These are phyloP conservation scores for Suhomyces bribrorum DNA, from an alignment of 1,139 yeast genomes.

Conservation along the genomic window DNA sequence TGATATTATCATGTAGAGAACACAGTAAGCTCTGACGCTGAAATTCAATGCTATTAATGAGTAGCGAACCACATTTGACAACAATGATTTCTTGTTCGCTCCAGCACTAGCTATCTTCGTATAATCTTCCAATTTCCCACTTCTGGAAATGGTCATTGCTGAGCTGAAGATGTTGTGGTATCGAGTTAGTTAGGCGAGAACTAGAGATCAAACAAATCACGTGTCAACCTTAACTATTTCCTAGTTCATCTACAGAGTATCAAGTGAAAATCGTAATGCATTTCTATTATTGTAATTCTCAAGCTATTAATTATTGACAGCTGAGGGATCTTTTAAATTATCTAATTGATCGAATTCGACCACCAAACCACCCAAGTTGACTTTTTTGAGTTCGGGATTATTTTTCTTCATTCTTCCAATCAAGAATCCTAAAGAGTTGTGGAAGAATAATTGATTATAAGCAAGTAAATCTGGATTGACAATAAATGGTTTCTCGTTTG, in stretches of 20 bases:
- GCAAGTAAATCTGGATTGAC: conserved; percentile 8
- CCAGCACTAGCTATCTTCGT: background rate
- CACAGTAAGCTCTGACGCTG: conserved; percentile 46
- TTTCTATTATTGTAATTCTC: background rate
- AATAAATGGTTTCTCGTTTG: conserved; percentile 20
- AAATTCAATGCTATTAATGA: conserved; percentile 27
- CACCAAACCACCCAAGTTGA: conserved; percentile 13
- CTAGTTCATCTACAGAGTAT: too few species aligned
- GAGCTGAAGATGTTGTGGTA: background rate
- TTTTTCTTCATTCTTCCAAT: conserved; percentile 5
- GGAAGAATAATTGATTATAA: conserved; percentile 11
- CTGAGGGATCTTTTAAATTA: conserved; percentile 4
- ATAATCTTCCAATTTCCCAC: conserved; percentile 1
- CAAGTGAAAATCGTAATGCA: background rate
- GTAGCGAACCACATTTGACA: background rate
- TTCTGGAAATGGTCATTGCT: background rate
- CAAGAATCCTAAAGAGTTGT: conserved; percentile 9
- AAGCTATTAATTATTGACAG: background rate
- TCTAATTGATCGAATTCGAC: conserved; percentile 3
- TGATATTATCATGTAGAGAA: conserved; percentile 63
- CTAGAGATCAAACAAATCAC: background rate
- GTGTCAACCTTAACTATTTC: background rate
- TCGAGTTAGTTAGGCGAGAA: background rate
- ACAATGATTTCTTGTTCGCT: background rate
- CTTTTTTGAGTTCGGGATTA: conserved; percentile 2